Conservation (phyloP, 1,139 yeast genomes). For the Nakaseomyces kungkrabaensis region DNA sequence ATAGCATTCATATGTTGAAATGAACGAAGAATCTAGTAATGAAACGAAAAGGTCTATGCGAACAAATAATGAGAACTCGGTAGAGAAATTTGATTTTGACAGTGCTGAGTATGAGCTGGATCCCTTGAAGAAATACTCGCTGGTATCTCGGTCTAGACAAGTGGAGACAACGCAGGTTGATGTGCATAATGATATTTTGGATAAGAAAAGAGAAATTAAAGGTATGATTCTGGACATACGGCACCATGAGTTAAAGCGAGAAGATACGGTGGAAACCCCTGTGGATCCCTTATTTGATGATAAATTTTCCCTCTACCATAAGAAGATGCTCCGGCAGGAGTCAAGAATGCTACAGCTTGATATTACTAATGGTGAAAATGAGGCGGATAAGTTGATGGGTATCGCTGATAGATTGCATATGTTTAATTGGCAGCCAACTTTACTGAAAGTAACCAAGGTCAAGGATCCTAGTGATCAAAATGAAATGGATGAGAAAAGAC, state of each 20-base stretch:
- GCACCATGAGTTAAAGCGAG: constrained; percentile 3
- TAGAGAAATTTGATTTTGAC: constrained; percentile 24
- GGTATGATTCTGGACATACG: constrained; percentile 18
- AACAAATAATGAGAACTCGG: background rate
- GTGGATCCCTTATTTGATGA: constrained; percentile 36
- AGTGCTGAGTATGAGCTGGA: constrained; percentile 19
- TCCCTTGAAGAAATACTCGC: constrained; percentile 10
- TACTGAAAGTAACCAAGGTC: constrained; percentile 47
- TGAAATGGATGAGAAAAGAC: constrained; percentile 44
- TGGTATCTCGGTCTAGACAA: constrained; percentile 7
- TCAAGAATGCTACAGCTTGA: constrained; percentile 52
- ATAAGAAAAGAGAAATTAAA: constrained; percentile 12
- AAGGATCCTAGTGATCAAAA: constrained; percentile 36
- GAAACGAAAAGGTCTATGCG: background rate
- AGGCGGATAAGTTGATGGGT: constrained; percentile 32
- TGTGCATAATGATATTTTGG: constrained; percentile 6
- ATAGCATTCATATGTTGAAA: background rate
- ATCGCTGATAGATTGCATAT: constrained; percentile 34
- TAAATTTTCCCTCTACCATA: constrained; percentile 42
- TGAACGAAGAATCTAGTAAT: background rate
- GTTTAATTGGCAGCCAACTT: constrained; percentile 45
- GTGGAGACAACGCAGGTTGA: background rate
- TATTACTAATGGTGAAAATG: constrained; percentile 38
- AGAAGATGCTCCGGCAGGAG: constrained; percentile 58
- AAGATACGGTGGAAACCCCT: constrained; percentile 14